Conservation (phyloP, 1,284 basidiomycete genomes). For the Sphaerobolus stellatus region DNA sequence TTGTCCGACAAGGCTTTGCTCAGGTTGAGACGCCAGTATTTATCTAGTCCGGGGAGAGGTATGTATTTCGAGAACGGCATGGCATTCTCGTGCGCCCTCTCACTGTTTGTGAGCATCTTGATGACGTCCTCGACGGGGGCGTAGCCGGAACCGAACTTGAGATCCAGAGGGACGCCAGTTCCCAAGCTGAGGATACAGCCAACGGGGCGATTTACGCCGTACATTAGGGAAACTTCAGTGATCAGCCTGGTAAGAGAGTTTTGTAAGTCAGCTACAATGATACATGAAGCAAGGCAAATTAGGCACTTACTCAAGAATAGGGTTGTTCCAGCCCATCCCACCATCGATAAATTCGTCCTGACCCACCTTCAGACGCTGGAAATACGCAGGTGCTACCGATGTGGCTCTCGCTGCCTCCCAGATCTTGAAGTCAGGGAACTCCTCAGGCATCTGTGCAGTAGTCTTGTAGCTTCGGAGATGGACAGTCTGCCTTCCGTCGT, state of each 20-base stretch:
- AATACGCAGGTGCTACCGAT: slow-evolving; percentile 15
- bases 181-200: neutral
- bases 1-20: too few relatives aligned
- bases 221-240: neutral
- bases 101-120: too few relatives aligned
- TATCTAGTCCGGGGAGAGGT: too few relatives aligned
- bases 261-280: neutral
- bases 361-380: neutral
- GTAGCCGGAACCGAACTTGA: neutral
- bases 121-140: too few relatives aligned
- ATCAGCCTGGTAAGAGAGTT: neutral
- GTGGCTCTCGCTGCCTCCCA: slow-evolving; percentile 29
- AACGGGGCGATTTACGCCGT: neutral
- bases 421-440: slow-evolving; percentile 25
- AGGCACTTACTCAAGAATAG: neutral
- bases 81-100: too few relatives aligned
- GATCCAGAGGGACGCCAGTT: neutral
- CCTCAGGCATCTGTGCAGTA: neutral
- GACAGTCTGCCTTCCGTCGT: neutral
- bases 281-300: neutral
- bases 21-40: too few relatives aligned
- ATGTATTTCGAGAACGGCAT: too few relatives aligned
- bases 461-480: neutral
- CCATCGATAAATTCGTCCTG: neutral
- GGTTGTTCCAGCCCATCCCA: neutral